A percentile compares a stretch with the other conserved stretches of the same genome.
Conservation (phyloP, 139 green algal species). For the Coelastrella sp. region DNA sequence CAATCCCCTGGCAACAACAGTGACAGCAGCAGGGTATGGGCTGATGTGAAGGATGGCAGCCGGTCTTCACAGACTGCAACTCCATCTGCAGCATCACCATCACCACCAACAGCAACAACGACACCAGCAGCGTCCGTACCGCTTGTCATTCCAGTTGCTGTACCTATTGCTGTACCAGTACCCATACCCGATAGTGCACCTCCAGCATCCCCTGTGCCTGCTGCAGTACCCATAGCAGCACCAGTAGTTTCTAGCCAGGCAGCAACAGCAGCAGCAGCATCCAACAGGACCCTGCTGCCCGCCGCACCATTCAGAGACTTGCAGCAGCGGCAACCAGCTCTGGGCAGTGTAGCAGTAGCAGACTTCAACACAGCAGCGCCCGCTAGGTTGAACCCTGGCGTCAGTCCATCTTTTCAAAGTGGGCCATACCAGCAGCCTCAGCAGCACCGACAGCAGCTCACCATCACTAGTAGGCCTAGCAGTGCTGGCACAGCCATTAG, state of each 20-base stretch:
- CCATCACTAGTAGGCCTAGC: background rate
- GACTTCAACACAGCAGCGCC: background rate
- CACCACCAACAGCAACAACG: background rate
- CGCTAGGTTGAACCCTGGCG: background rate
- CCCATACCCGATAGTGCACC: background rate
- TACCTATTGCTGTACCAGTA: background rate
- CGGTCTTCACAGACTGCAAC: background rate
- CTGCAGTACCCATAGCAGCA: background rate
- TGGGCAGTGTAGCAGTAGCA: constrained; percentile 13
- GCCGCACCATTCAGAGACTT: background rate
- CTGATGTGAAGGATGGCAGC: no score
- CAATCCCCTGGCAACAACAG: background rate
- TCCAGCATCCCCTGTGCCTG: background rate
- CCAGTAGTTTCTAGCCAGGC: background rate
- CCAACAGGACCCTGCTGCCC: background rate
- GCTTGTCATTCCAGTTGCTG: background rate
- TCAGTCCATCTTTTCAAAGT: constrained; percentile 4
- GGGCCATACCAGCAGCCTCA: background rate
- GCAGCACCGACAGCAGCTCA: constrained; percentile 21
- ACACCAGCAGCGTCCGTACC: background rate
- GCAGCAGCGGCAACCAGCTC: background rate
- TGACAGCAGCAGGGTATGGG: background rate
- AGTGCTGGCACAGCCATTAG: constrained; percentile 18
- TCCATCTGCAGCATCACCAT: constrained; percentile 3
- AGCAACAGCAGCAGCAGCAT: background rate